Percentiles rank a stretch among this genome's conserved stretches.
Conservation (phyloP, 371 early-diverging fungal species). For the Modicella reniformis region DNA sequence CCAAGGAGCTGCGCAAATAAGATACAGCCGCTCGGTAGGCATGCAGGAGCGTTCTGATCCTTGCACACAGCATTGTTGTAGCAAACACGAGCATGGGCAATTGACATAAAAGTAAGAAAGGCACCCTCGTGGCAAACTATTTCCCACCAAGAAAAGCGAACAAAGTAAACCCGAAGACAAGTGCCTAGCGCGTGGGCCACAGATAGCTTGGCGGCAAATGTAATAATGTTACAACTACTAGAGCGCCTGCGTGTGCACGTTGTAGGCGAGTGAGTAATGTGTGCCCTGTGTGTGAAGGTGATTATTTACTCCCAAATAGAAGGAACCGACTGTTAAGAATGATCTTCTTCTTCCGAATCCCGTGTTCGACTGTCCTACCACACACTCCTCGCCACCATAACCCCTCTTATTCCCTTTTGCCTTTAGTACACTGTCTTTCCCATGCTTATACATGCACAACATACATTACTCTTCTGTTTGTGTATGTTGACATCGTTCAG, state of each 20-base stretch:
- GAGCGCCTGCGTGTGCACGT: not conserved
- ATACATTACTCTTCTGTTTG: not conserved
- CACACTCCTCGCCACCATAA: no score
- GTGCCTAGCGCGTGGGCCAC: not conserved
- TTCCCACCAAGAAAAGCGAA: not conserved
- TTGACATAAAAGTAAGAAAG: not conserved
- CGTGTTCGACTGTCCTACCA: no score
- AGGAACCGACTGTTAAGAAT: no score
- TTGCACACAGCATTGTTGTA: not conserved
- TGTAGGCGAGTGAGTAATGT: no score
- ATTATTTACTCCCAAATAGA: no score
- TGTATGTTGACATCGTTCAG: not conserved
- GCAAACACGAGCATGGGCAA: no score
- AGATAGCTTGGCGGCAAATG: no score
- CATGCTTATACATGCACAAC: not conserved
- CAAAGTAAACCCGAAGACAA: not conserved
- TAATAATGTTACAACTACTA: no score
- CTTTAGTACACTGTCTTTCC: not conserved
- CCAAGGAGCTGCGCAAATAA: not conserved
- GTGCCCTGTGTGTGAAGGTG: no score
- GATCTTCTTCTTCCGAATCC: no score
- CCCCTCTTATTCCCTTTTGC: no score
- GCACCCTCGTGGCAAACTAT: conserved; percentile 3
- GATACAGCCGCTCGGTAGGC: not conserved
- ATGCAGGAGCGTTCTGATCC: not conserved